phyloP scores from a whole-genome alignment of 2,329 filamentous ascomycete genomes.

The Dactylellina leptospora region DNA sequence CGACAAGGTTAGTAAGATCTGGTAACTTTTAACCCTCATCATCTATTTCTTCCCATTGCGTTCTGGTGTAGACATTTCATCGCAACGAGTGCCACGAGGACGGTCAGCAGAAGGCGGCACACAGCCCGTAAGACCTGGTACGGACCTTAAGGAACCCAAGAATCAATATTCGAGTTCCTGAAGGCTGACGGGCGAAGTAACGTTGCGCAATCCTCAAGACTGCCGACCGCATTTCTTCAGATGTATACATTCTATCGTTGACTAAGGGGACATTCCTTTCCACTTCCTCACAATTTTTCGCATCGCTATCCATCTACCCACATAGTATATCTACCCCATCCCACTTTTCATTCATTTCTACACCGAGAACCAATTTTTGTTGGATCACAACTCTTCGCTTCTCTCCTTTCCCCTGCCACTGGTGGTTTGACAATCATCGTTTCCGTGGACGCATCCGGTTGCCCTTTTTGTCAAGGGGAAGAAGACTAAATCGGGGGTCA shows the following conservation, averaged over 20 bases:
- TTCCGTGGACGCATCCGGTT: conserved; percentile 47
- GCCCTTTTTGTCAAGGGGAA: conserved; percentile 49
- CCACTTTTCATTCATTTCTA: no score
- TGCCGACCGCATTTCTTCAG: conserved; percentile 51
- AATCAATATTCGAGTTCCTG: conserved; percentile 45
- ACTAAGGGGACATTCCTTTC: conserved; percentile 40
- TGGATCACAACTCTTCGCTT: conserved; percentile 16
- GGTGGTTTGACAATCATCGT: conserved; percentile 51
- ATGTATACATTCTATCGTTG: conserved; percentile 33
- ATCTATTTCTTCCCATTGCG: conserved; percentile 7
- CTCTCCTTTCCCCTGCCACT: conserved; percentile 12
- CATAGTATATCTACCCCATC: conserved; percentile 1
- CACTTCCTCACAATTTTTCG: conserved; percentile 26
- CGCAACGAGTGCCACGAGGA: conserved; percentile 19
- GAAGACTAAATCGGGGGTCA: conserved; percentile 52
- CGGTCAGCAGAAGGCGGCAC: conserved; percentile 35
- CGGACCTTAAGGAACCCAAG: conserved; percentile 20
- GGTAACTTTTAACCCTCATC: neutral
- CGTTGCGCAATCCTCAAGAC: conserved; percentile 43
- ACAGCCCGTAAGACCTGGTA: conserved; percentile 33
- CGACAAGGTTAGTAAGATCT: conserved; percentile 40
- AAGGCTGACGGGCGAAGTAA: conserved; percentile 26
- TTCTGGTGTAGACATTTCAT: neutral
- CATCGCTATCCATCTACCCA: conserved; percentile 2
- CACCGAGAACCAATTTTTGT: no score